Conservation (phyloP, 305 asterid species). For the Fraxinus dipetala region DNA sequence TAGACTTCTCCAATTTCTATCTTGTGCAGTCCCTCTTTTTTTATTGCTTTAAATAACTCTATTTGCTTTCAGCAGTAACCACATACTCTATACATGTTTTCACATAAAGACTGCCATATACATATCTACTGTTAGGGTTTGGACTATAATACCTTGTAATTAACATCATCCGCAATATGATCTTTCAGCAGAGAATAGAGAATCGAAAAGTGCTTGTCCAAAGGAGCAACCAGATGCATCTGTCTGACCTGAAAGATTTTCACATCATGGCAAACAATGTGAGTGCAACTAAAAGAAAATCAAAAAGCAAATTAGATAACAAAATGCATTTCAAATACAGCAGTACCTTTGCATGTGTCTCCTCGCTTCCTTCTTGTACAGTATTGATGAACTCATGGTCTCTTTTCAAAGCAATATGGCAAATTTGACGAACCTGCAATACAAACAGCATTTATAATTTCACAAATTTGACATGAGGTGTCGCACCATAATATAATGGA, state of each 20-base stretch:
- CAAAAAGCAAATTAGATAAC: not conserved
- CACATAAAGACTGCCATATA: not conserved
- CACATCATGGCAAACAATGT: slow-evolving; percentile 7
- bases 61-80: not conserved
- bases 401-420: slow-evolving; percentile 85
- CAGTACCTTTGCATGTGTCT: slow-evolving; percentile 82
- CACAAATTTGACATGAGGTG: slow-evolving; percentile 11
- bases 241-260: slow-evolving; percentile 67
- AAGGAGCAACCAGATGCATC: slow-evolving; percentile 69
- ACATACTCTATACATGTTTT: not conserved
- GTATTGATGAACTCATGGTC: slow-evolving; percentile 90
- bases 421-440: slow-evolving; percentile 84
- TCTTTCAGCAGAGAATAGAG: slow-evolving; percentile 70
- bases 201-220: slow-evolving; percentile 74
- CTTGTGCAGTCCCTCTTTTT: not conserved
- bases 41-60: not conserved
- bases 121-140: not conserved
- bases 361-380: slow-evolving; percentile 88
- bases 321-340: slow-evolving; percentile 8
- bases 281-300: slow-evolving; percentile 4
- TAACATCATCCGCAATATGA: slow-evolving; percentile 81
- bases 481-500: slow-evolving; percentile 1
- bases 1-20: not conserved
- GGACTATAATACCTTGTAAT: slow-evolving; percentile 61
- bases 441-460: slow-evolving; percentile 13